phyloP scores from a whole-genome alignment of 164 flowering plant genomes.

The Annona squamosa region DNA sequence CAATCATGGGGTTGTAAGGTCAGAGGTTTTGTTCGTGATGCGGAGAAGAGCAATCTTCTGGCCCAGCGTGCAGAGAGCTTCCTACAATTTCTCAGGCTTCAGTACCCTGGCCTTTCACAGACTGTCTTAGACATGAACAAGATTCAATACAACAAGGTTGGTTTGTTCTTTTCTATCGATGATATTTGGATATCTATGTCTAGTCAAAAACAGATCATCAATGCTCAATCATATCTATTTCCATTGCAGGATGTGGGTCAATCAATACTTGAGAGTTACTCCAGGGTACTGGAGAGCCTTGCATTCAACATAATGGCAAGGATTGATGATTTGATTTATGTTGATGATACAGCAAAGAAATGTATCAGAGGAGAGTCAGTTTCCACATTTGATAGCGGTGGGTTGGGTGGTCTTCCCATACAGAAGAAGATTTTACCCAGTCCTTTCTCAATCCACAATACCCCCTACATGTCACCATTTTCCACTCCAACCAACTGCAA shows the following conservation, averaged over 20 bases:
- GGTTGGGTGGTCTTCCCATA: conserved; percentile 24
- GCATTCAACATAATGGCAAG: conserved; percentile 73
- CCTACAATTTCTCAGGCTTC: conserved; percentile 42
- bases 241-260: conserved; percentile 75
- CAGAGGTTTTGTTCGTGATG: conserved; percentile 44
- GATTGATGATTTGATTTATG: conserved; percentile 64
- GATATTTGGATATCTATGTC: not conserved
- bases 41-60: conserved; percentile 36
- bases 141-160: conserved; percentile 76
- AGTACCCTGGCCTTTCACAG: conserved; percentile 73
- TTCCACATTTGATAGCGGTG: conserved; percentile 26
- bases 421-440: conserved; percentile 43
- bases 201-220: not conserved
- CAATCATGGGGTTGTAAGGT: conserved; percentile 61
- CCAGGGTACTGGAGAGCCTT: conserved; percentile 76
- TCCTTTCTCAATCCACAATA: conserved; percentile 33
- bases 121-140: conserved; percentile 68
- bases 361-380: conserved; percentile 32
- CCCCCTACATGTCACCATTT: conserved; percentile 38
- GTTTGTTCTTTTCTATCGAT: not conserved
- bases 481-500: conserved; percentile 32
- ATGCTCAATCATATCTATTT: not conserved
- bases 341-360: conserved; percentile 51
- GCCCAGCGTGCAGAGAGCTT: conserved; percentile 65
- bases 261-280: conserved; percentile 84